Percentiles rank a stretch among this genome's conserved stretches.
Evolutionary conservation across 2,329 filamentous ascomycete genomes (phyloP).

Genomic region (Mollisiaceae sp.): DNA sequence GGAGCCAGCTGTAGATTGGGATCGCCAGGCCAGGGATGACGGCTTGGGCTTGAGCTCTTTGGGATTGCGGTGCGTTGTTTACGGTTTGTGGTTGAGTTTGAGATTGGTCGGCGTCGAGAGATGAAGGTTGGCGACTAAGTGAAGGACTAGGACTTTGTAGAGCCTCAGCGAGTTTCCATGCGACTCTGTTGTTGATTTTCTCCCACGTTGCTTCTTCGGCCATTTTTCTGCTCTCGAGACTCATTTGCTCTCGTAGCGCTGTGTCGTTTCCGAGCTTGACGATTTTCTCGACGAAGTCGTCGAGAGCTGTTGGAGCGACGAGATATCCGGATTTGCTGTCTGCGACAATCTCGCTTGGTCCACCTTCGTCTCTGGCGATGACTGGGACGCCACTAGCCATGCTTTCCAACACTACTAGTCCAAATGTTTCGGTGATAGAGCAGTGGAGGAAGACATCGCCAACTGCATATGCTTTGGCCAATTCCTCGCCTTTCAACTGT

Average conservation of each 20-base stretch:
- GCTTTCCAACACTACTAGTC: constrained; percentile 71
- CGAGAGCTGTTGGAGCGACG: constrained; percentile 62
- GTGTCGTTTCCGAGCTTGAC: constrained; percentile 54
- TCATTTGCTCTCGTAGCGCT: constrained; percentile 52
- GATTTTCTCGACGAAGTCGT: constrained; percentile 61
- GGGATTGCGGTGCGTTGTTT: too few species aligned
- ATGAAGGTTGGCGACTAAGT: neutral
- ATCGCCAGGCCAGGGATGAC: constrained; percentile 22
- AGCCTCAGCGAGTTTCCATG: constrained; percentile 62
- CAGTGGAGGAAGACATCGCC: constrained; percentile 75
- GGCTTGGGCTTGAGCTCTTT: neutral
- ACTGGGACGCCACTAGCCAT: constrained; percentile 75
- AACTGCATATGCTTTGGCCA: constrained; percentile 70
- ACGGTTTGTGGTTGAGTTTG: neutral
- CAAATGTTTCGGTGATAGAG: constrained; percentile 73
- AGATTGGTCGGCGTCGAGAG: neutral
- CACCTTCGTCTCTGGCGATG: constrained; percentile 71
- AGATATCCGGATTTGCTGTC: constrained; percentile 66
- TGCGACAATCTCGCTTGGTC: constrained; percentile 69
- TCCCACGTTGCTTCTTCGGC: constrained; percentile 72
- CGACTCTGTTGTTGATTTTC: constrained; percentile 72
- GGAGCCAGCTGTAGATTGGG: constrained; percentile 36
- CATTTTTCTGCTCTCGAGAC: constrained; percentile 54
- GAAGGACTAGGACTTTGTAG: constrained; percentile 19
- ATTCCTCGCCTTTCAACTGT: constrained; percentile 62